Evolutionary conservation across 2,329 filamentous ascomycete genomes (phyloP).

Genomic region (Calonectria henricotiae): DNA sequence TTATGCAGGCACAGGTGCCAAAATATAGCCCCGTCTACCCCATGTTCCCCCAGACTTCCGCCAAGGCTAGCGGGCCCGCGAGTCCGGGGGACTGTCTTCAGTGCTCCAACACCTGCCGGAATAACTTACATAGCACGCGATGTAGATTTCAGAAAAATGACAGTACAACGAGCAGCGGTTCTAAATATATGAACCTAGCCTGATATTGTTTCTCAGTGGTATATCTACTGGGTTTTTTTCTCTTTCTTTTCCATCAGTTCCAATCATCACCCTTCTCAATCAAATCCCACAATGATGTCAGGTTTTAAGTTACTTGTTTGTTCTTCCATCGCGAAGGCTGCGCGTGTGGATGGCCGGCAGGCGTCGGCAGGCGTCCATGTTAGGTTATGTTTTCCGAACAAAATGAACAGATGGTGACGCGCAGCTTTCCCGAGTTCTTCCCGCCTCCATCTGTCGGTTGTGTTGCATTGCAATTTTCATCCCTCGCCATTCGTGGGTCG

Average conservation of each 20-base stretch:
- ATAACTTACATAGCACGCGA: too few species aligned
- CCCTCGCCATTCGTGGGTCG: background rate
- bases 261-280: background rate
- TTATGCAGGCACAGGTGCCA: background rate
- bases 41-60: constrained; percentile 40
- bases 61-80: constrained; percentile 36
- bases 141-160: too few species aligned
- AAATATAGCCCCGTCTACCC: background rate
- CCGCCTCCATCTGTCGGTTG: constrained; percentile 19
- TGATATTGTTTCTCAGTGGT: background rate
- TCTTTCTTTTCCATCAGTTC: background rate
- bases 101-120: too few species aligned
- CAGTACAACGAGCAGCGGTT: too few species aligned
- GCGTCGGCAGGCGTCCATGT: constrained; percentile 4
- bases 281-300: background rate
- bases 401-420: constrained; percentile 39
- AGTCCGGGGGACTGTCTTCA: background rate
- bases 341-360: constrained; percentile 23
- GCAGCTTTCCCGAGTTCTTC: constrained; percentile 24
- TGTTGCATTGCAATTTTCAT: constrained; percentile 27
- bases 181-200: background rate
- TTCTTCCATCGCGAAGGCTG: constrained; percentile 28
- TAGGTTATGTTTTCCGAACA: constrained; percentile 4
- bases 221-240: background rate
- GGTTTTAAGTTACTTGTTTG: constrained; percentile 29